A percentile compares a stretch with the other conserved stretches of the same genome.
Evolutionary conservation across 73 alveolate genomes (phyloP).

Genomic region (Paramecium caudatum): DNA sequence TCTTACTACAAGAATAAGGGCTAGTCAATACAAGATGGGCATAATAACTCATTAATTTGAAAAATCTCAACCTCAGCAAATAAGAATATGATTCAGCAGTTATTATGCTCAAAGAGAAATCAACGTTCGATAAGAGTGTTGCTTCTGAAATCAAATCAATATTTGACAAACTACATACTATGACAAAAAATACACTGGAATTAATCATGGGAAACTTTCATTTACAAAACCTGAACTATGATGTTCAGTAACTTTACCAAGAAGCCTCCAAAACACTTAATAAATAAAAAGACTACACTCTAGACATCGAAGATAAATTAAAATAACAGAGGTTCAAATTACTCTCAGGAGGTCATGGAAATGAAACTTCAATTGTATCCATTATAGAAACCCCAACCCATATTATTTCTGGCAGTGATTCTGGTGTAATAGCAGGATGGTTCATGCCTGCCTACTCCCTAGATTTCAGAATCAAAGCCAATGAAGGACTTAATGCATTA

Average conservation of each 20-base stretch:
- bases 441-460: background rate
- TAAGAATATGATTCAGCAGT: slow-evolving; percentile 44
- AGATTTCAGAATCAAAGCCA: slow-evolving; percentile 29
- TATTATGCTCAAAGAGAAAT: background rate
- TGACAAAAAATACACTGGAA: background rate
- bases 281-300: background rate
- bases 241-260: slow-evolving; percentile 13
- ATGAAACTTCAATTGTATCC: slow-evolving; percentile 2
- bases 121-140: background rate
- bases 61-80: slow-evolving; percentile 10
- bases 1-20: background rate
- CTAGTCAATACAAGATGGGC: slow-evolving; percentile 37
- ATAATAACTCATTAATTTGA: slow-evolving; percentile 28
- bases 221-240: background rate
- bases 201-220: background rate
- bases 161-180: background rate
- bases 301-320: background rate
- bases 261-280: slow-evolving; percentile 7
- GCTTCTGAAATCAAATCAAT: background rate
- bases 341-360: slow-evolving; percentile 10
- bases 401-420: slow-evolving; percentile 20
- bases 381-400: background rate
- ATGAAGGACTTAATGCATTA: slow-evolving; percentile 16
- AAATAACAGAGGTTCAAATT: background rate
- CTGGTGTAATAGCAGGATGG: slow-evolving; percentile 11